Evolutionary conservation across 805 yeast species (phyloP).

Genomic region (Trichomonascus vanleenenianus): DNA sequence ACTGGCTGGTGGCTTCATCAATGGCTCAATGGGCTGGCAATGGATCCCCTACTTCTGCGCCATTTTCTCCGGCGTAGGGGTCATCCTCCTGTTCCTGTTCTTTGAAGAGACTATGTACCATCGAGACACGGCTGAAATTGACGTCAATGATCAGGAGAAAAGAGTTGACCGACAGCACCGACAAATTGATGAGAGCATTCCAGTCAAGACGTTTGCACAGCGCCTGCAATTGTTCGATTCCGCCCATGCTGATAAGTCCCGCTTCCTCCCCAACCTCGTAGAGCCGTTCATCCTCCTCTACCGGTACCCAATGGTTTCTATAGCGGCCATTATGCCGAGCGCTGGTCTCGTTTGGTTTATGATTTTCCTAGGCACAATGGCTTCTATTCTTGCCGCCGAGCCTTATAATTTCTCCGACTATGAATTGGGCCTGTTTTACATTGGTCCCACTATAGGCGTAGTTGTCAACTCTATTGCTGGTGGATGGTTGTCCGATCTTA

Average conservation of each 20-base stretch:
- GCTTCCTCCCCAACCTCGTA: conserved; percentile 24
- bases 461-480: conserved; percentile 24
- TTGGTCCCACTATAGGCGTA: conserved; percentile 39
- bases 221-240: conserved; percentile 5
- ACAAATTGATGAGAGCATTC: not conserved
- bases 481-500: conserved; percentile 43
- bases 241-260: conserved; percentile 2
- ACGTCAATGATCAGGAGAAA: conserved; percentile 2
- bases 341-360: conserved; percentile 41
- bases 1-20: conserved; percentile 50
- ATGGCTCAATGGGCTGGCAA: conserved; percentile 7
- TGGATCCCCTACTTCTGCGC: conserved; percentile 9
- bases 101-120: conserved; percentile 10
- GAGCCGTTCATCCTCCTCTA: conserved; percentile 33
- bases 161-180: conserved; percentile 1
- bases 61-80: conserved; percentile 7
- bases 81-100: conserved; percentile 4
- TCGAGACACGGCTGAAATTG: conserved; percentile 4
- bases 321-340: conserved; percentile 49
- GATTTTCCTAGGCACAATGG: conserved; percentile 41
- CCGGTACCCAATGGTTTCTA: conserved; percentile 44
- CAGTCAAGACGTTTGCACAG: conserved; percentile 7
- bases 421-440: conserved; percentile 42
- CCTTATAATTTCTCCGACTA: conserved; percentile 46
- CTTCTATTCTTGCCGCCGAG: conserved; percentile 39